Conservation (phyloP, 2,329 filamentous ascomycete genomes). For the Diaporthe sp. region DNA sequence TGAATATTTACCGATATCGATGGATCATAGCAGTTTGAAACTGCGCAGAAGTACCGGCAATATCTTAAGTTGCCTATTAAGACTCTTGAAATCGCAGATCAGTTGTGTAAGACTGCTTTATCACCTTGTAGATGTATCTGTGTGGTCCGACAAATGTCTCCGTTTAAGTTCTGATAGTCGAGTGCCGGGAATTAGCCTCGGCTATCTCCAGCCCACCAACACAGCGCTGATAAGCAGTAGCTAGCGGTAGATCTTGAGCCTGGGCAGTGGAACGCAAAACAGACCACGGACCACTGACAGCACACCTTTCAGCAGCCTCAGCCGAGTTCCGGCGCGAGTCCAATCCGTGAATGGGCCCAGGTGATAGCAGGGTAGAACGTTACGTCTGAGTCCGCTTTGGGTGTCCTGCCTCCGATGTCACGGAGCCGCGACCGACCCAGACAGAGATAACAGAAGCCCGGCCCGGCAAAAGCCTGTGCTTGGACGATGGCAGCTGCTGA, state of each 20-base stretch:
- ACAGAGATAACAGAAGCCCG: slow-evolving; percentile 25
- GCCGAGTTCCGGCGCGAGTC: neutral
- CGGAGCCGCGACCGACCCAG: slow-evolving; percentile 11
- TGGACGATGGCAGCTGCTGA: slow-evolving; percentile 28
- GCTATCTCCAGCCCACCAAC: neutral
- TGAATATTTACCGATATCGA: no score
- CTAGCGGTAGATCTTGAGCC: neutral
- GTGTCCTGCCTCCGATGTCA: neutral
- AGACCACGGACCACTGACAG: neutral
- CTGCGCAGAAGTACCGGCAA: no score
- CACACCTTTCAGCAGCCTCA: neutral
- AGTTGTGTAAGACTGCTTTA: no score
- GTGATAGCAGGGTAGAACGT: slow-evolving; percentile 32
- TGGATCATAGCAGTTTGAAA: no score
- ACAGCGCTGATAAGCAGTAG: neutral
- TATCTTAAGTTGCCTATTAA: no score
- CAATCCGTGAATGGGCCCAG: neutral
- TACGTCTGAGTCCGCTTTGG: slow-evolving; percentile 9
- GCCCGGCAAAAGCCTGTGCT: slow-evolving; percentile 17
- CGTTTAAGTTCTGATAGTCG: no score
- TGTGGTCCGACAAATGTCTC: no score
- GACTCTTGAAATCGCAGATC: no score
- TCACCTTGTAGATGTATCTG: no score
- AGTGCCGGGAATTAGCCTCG: neutral
- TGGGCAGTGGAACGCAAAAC: neutral